Evolutionary conservation across 2,329 filamentous ascomycete genomes (phyloP), one percentile per base, ranked within the genome.

Genomic region (Herpotrichia juniperi): DNA sequence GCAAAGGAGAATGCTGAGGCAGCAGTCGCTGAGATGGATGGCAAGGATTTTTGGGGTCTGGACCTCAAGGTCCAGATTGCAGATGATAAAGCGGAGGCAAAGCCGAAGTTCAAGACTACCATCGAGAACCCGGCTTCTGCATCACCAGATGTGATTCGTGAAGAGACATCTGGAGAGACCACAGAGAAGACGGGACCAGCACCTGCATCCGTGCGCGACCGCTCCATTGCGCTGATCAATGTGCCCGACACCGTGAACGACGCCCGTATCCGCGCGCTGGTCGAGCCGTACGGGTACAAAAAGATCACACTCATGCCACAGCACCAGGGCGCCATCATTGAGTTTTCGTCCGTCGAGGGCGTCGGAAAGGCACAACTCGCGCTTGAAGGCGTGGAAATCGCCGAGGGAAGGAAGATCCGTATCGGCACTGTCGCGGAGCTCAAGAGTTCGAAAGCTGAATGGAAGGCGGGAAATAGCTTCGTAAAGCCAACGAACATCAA

Each of bases 171-270:
- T 14, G 54, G 50, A 24, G 40, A 59, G 47, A 46, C n/a, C n/a
- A n/a, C 34, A 8, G 56, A 68, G 16, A 64, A 71, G 21, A 66
- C 74, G 67, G 45, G 46, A 34, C 57, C 59, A n/a, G 54, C 59
- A 11, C 26, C 51, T 16, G 63, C 61, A 1, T 58, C 67, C 1
- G 68, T 70, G 19, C 53, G 56, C 28, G 30, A 87, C 44, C 87
- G 91, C 46, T 94, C 90, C 1, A 81, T 97, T 44, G 88, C 88
- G 9, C 78, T 99, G 24, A 84, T 97, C 75, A 89, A 93, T 56
- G 79, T 99, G 1, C 91, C 94, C 0, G 94, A 97, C 67, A 97
- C 93, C 0, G 85, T 97, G 64, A 97, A 96, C 59, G 91, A 96
- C 65, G 86, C 89, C 1, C 90, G 93, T 25, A 85, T 99, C 48